Conservation (phyloP, 371 early-diverging fungal genomes). For the Lichtheimia ramosa region DNA sequence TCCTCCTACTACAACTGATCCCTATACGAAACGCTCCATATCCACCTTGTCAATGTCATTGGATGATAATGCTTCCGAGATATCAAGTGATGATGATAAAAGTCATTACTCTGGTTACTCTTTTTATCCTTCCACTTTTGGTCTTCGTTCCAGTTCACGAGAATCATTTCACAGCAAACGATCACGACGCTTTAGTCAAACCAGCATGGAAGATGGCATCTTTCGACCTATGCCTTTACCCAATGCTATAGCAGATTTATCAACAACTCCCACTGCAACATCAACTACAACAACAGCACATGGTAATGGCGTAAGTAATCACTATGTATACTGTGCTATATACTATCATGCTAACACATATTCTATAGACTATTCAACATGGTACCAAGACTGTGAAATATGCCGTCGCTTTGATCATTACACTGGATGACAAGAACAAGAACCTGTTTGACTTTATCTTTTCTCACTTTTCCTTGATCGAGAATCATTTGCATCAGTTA, state of each 20-base stretch:
- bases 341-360: not conserved
- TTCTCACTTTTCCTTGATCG: constrained; percentile 66
- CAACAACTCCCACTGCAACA: not conserved
- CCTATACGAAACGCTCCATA: constrained; percentile 13
- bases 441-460: constrained; percentile 61
- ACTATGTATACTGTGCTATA: not conserved
- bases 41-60: constrained; percentile 18
- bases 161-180: constrained; percentile 48
- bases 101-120: constrained; percentile 23
- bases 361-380: constrained; percentile 25
- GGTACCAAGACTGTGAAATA: constrained; percentile 56
- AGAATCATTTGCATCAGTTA: constrained; percentile 60
- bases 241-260: constrained; percentile 9
- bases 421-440: constrained; percentile 49
- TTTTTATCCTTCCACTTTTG: constrained; percentile 36
- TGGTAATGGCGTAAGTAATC: no score
- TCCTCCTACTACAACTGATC: not conserved
- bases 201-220: constrained; percentile 63
- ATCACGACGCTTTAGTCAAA: constrained; percentile 56
- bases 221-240: constrained; percentile 68
- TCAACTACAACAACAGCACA: not conserved
- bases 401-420: constrained; percentile 62
- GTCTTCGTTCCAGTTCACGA: constrained; percentile 27
- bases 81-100: constrained; percentile 43
- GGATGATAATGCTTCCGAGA: constrained; percentile 36